Percentiles rank a stretch among this genome's conserved stretches.
Conservation (phyloP, 805 yeast species). For the Groenewaldozyma tartarivorans region DNA sequence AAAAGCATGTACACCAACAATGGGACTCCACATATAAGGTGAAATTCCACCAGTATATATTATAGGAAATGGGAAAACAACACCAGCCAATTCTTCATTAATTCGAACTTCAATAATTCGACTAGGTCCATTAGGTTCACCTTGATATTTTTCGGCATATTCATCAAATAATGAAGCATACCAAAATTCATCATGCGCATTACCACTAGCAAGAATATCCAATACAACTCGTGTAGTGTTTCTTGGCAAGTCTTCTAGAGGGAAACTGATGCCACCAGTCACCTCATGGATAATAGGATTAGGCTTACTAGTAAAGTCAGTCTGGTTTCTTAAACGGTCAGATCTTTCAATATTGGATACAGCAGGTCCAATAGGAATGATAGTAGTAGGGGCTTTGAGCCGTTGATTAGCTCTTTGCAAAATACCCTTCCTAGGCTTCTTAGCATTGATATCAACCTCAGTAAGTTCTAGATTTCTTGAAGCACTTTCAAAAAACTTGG, state of each 20-base stretch:
- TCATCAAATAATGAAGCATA: slow-evolving; percentile 41
- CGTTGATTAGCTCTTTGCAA: neutral
- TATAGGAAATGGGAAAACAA: slow-evolving; percentile 60
- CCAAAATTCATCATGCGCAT: slow-evolving; percentile 81
- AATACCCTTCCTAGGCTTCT: slow-evolving; percentile 1
- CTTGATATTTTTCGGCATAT: slow-evolving; percentile 8
- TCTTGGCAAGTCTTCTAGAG: slow-evolving; percentile 26
- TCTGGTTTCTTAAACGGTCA: no score
- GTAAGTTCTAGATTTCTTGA: neutral
- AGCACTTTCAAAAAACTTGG: slow-evolving; percentile 8
- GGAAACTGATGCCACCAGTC: neutral
- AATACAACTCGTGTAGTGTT: slow-evolving; percentile 54
- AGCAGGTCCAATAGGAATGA: neutral
- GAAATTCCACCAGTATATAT: slow-evolving; percentile 77
- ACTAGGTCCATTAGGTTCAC: slow-evolving; percentile 54
- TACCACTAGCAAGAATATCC: slow-evolving; percentile 63
- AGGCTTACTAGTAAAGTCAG: no score
- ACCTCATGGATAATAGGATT: neutral
- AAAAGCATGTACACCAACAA: slow-evolving; percentile 64
- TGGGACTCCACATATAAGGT: slow-evolving; percentile 74
- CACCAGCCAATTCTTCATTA: slow-evolving; percentile 49
- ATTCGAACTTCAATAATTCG: slow-evolving; percentile 56
- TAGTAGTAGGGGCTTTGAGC: slow-evolving; percentile 4
- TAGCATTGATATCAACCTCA: slow-evolving; percentile 3
- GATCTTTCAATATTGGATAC: no score